Evolutionary conservation across 1,284 basidiomycete species (phyloP).

Genomic region (Lentinus polychrous): DNA sequence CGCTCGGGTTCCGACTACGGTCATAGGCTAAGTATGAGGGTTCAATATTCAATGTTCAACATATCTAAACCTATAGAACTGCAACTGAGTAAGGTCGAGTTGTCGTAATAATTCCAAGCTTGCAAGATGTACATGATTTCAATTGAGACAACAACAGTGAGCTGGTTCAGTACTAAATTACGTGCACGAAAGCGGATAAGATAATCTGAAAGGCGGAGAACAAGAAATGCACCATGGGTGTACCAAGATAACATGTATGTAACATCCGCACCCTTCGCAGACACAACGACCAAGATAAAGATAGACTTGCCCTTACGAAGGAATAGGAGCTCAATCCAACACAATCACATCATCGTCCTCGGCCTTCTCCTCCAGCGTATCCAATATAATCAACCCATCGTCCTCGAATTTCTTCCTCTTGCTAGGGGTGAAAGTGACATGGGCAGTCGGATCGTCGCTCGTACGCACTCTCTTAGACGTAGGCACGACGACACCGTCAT

Average conservation of each 20-base stretch:
- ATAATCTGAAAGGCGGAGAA: background rate
- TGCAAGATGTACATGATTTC: too few species aligned
- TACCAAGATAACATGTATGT: too few species aligned
- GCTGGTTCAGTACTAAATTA: background rate
- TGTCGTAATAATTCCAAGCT: too few species aligned
- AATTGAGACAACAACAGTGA: background rate
- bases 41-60: too few species aligned
- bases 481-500: conserved; percentile 26
- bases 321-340: conserved; percentile 17
- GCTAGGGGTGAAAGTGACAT: conserved; percentile 40
- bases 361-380: conserved; percentile 46
- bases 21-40: too few species aligned
- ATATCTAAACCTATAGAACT: too few species aligned
- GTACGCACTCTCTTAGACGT: conserved; percentile 46
- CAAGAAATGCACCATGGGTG: background rate
- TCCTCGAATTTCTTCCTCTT: conserved; percentile 61
- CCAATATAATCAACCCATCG: conserved; percentile 64
- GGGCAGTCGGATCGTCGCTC: conserved; percentile 11
- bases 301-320: too few species aligned
- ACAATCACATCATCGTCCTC: conserved; percentile 52
- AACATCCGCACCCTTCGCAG: too few species aligned
- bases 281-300: too few species aligned
- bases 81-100: too few species aligned
- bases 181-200: conserved; percentile 3
- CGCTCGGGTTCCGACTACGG: too few species aligned